Evolutionary conservation across 345 rosid genomes (phyloP).

Genomic region (Gossypium ekmanianum): DNA sequence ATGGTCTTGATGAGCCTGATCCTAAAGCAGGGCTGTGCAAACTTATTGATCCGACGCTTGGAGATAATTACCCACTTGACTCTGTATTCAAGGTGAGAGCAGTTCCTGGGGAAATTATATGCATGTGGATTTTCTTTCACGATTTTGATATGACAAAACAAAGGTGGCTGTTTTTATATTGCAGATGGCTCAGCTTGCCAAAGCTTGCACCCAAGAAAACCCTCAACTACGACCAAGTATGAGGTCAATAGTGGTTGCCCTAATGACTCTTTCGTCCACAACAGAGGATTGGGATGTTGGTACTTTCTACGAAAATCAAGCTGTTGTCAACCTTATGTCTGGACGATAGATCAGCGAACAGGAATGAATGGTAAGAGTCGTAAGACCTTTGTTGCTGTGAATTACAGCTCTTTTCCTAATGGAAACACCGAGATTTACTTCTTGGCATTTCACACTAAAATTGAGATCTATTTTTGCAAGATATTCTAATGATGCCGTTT

Average conservation of each 20-base stretch:
- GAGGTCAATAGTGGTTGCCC: constrained; percentile 87
- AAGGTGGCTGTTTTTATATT: constrained; percentile 4
- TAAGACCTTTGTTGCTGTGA: background rate
- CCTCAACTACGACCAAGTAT: constrained; percentile 78
- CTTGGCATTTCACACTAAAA: background rate
- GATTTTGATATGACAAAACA: constrained; percentile 13
- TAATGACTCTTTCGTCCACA: constrained; percentile 75
- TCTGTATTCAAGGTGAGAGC: constrained; percentile 60
- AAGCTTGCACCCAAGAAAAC: constrained; percentile 78
- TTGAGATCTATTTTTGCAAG: background rate
- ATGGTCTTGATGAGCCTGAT: constrained; percentile 53
- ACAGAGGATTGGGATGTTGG: constrained; percentile 82
- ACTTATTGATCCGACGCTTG: constrained; percentile 71
- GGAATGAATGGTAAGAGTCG: background rate
- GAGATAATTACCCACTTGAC: constrained; percentile 67
- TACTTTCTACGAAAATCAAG: constrained; percentile 62
- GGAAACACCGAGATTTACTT: constrained; percentile 1
- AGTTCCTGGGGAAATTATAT: background rate
- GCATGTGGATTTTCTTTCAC: background rate
- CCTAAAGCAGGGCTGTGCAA: constrained; percentile 51
- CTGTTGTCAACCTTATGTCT: constrained; percentile 73
- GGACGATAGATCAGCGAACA: constrained; percentile 33
- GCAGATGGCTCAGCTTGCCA: constrained; percentile 91
- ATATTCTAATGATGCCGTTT: background rate
- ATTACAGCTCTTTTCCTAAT: background rate